These are phyloP conservation scores for Trypanosoma cruzi DNA, from an alignment of 208 protist species.

Conservation along the genomic window DNA sequence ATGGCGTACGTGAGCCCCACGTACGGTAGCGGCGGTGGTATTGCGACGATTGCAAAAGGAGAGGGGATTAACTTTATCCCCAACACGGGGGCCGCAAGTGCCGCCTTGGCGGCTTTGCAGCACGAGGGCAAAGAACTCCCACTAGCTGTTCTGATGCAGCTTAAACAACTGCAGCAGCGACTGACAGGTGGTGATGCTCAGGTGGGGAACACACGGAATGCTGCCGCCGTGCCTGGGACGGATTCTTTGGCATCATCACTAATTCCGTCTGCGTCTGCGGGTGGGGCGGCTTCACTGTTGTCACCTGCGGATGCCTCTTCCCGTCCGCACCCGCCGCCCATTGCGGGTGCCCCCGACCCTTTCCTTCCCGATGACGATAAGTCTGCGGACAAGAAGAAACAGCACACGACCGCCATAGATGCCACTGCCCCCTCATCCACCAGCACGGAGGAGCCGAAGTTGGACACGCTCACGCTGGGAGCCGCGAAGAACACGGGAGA, in stretches of 20 bases:
- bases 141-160: conserved; percentile 48
- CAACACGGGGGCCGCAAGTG: conserved; percentile 30
- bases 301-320: neutral
- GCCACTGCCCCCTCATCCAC: conserved; percentile 14
- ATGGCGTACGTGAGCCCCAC: conserved; percentile 43
- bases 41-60: conserved; percentile 44
- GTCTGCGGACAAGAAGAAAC: neutral
- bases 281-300: neutral
- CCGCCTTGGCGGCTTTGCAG: conserved; percentile 50
- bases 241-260: conserved; percentile 4
- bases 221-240: neutral
- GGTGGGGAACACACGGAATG: conserved; percentile 1
- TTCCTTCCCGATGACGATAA: conserved; percentile 26
- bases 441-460: neutral
- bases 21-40: conserved; percentile 35
- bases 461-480: neutral
- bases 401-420: neutral
- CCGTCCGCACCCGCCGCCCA: conserved; percentile 33
- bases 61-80: conserved; percentile 50
- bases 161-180: conserved; percentile 52
- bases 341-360: conserved; percentile 41
- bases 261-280: neutral
- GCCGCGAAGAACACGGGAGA: neutral
- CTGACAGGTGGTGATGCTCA: neutral
- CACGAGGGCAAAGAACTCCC: conserved; percentile 56